Evolutionary conservation across 2,329 filamentous ascomycete genomes (phyloP), one percentile per base, ranked within the genome.

Genomic region (Xylariaceae sp.): DNA sequence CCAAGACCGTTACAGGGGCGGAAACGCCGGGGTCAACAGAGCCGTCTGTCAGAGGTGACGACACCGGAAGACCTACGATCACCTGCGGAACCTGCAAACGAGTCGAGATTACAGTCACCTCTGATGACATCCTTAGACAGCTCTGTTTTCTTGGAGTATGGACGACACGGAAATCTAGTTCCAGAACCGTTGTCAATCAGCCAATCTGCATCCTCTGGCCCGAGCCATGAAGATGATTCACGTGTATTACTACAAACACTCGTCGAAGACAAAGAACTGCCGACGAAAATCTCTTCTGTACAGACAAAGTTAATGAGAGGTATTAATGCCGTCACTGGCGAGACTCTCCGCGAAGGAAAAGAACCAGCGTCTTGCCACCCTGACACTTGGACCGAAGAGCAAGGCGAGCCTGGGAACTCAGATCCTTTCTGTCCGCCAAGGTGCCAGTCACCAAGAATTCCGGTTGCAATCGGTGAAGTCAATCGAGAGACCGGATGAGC

Each of bases 21-120:
- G 34, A 57, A 54, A 48, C 53, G 55, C n/a, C 56, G 60, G 52
- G 54, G 42, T 19, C 60, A 60, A 34, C 58, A 59, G 6, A 68
- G 66, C 22, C 62, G 55, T 16, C 43, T 68, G 17, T 66, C 65
- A 3, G 66, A 68, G 56, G 61, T 68, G 6, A 66, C 65, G 2
- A 67, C 62, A 4, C 62, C 62, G 7, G 64, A 63, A 11, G 58
- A 66, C 6, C n/a, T 60, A 10, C 36, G 44, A 11, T 51, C 50
- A 7, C 51, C 53, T 18, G 45, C 43, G 12, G 58, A 61, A 7
- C 36, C 46, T 28, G 34, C 36, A 6, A 47, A 58, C 31, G 53
- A 55, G 1, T 44, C 40, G 14, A 40, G 3, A 12, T 47, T 50
- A 31, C 28, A 43, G 16, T 33, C 31, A n/a, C 18, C 19, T 9